Conservation (phyloP, 75 land plant genomes). For the Azolla pinnata region DNA sequence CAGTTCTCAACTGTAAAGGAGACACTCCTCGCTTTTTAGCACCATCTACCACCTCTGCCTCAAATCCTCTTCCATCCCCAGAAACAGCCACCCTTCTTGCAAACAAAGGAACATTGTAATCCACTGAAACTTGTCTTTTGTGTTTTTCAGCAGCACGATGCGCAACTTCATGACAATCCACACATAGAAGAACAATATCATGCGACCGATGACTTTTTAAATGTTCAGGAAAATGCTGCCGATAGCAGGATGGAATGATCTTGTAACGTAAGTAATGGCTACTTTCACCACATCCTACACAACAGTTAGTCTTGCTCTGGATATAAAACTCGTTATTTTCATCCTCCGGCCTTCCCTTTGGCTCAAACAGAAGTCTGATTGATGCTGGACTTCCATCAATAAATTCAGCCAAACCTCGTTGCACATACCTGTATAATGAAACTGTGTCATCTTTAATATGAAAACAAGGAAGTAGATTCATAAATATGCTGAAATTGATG, state of each 20-base stretch:
- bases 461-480: not conserved
- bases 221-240: slow-evolving; percentile 94
- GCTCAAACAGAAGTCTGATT: slow-evolving; percentile 90
- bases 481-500: not conserved
- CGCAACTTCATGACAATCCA: slow-evolving; percentile 96
- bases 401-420: slow-evolving; percentile 65
- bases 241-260: slow-evolving; percentile 94
- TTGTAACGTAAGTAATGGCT: slow-evolving; percentile 90
- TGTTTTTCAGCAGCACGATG: slow-evolving; percentile 96
- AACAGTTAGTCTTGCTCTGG: slow-evolving; percentile 83
- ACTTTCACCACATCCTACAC: slow-evolving; percentile 93
- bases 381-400: slow-evolving; percentile 83
- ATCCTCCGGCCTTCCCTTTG: slow-evolving; percentile 98
- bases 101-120: slow-evolving; percentile 82
- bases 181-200: slow-evolving; percentile 97
- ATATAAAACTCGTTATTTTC: slow-evolving; percentile 93
- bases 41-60: slow-evolving; percentile 26
- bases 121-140: slow-evolving; percentile 56
- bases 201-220: slow-evolving; percentile 97
- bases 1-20: slow-evolving; percentile 77
- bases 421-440: slow-evolving; percentile 56
- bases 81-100: slow-evolving; percentile 56
- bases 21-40: slow-evolving; percentile 60
- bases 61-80: slow-evolving; percentile 9
- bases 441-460: not conserved